These are phyloP conservation scores for Globisporangium rhizosaccharum DNA, from an alignment of 352 stramenopile species.

Conservation along the genomic window DNA sequence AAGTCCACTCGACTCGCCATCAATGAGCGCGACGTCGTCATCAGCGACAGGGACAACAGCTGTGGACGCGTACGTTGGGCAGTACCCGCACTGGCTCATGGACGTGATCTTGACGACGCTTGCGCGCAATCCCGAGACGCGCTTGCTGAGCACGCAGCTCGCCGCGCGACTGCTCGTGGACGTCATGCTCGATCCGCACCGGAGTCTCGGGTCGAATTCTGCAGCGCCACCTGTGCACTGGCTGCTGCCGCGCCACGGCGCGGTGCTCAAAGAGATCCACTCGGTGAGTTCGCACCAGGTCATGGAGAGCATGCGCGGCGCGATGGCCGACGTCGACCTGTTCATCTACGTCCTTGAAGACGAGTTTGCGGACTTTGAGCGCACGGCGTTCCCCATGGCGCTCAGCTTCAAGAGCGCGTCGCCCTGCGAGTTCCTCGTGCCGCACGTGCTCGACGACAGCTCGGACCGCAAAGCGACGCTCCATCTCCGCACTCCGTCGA, in stretches of 20 bases:
- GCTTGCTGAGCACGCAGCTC: slow-evolving; percentile 53
- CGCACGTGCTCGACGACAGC: slow-evolving; percentile 17
- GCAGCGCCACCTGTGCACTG: slow-evolving; percentile 8
- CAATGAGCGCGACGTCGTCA: no score
- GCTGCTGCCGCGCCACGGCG: slow-evolving; percentile 23
- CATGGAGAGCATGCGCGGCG: slow-evolving; percentile 80
- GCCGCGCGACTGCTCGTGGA: slow-evolving; percentile 50
- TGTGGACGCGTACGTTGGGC: slow-evolving; percentile 5
- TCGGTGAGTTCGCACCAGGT: slow-evolving; percentile 64
- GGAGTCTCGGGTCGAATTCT: neutral
- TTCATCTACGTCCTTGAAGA: slow-evolving; percentile 82
- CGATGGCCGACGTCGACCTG: slow-evolving; percentile 71
- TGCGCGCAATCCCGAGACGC: slow-evolving; percentile 36
- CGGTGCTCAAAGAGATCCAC: slow-evolving; percentile 46
- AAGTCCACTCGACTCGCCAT: neutral
- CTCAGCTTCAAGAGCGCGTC: slow-evolving; percentile 59
- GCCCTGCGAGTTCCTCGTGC: slow-evolving; percentile 64
- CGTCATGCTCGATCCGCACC: slow-evolving; percentile 34
- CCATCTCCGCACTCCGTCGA: slow-evolving; percentile 39
- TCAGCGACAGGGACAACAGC: neutral
- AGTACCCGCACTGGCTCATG: slow-evolving; percentile 52
- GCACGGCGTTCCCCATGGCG: slow-evolving; percentile 35
- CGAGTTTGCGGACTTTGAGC: slow-evolving; percentile 48
- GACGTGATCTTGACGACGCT: slow-evolving; percentile 40
- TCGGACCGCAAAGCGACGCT: slow-evolving; percentile 29